Percentiles rank a stretch among this genome's conserved stretches.
Conservation (phyloP, 495 filamentous ascomycete species). For the Daldinia vernicosa region DNA sequence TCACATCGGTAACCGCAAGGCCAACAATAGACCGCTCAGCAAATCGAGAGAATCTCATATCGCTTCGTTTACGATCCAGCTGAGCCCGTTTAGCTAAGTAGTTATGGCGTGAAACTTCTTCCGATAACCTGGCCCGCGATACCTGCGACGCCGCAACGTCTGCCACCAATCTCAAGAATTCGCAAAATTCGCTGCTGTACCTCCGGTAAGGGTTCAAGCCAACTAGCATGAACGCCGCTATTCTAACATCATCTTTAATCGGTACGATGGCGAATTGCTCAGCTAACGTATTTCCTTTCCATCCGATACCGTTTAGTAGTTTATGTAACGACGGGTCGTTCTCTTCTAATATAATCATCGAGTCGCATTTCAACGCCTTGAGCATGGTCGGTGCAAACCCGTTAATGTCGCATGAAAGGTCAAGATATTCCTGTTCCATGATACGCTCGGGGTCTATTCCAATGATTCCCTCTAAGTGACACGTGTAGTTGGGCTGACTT, state of each 20-base stretch:
- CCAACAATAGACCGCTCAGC: constrained; percentile 39
- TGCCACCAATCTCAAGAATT: constrained; percentile 32
- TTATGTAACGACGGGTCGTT: constrained; percentile 34
- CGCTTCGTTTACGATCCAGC: constrained; percentile 32
- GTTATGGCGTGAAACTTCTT: constrained; percentile 37
- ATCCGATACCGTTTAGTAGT: constrained; percentile 50
- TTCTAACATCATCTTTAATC: constrained; percentile 47
- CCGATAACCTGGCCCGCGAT: constrained; percentile 29
- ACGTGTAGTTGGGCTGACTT: constrained; percentile 43
- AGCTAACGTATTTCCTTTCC: constrained; percentile 48
- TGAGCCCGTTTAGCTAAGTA: constrained; percentile 33
- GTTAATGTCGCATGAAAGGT: constrained; percentile 62
- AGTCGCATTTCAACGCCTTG: constrained; percentile 56
- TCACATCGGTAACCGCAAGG: constrained; percentile 26
- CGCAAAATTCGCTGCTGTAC: constrained; percentile 51
- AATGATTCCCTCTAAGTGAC: constrained; percentile 63
- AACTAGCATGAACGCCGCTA: constrained; percentile 56
- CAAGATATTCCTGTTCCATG: constrained; percentile 60
- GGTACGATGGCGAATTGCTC: constrained; percentile 47
- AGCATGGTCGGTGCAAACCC: constrained; percentile 68
- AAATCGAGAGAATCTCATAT: constrained; percentile 39
- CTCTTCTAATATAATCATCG: constrained; percentile 26
- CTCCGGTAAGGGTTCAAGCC: constrained; percentile 56
- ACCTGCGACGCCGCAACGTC: constrained; percentile 27
- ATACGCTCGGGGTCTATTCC: constrained; percentile 67